A percentile compares a stretch with the other conserved stretches of the same genome.
These are phyloP conservation scores for Phyllosticta citriasiana DNA, from an alignment of 2,329 filamentous ascomycete species.

Conservation along the genomic window DNA sequence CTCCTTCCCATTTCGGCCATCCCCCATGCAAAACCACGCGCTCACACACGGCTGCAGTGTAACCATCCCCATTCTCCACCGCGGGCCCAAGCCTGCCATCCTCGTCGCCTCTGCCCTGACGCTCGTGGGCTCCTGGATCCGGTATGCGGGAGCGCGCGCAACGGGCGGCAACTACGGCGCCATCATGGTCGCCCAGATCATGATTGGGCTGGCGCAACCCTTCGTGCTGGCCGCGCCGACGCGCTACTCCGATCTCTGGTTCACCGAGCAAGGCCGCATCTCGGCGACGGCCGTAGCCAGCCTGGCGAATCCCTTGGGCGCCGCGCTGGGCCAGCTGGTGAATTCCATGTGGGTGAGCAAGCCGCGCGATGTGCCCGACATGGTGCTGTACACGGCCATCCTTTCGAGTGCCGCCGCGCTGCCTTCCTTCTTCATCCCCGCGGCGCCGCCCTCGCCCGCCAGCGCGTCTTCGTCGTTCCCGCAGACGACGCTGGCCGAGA, in stretches of 20 bases:
- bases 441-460: conserved; percentile 56
- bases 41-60: conserved; percentile 22
- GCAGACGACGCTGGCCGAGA: conserved; percentile 42
- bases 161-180: conserved; percentile 58
- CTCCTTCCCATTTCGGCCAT: not conserved
- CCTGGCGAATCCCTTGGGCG: conserved; percentile 82
- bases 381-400: conserved; percentile 77
- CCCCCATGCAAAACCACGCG: not conserved
- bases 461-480: conserved; percentile 54
- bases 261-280: conserved; percentile 72
- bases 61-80: conserved; percentile 68
- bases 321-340: conserved; percentile 72
- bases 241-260: conserved; percentile 90
- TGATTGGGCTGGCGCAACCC: conserved; percentile 82
- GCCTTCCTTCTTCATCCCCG: conserved; percentile 74
- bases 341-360: conserved; percentile 64
- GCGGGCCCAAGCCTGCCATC: conserved; percentile 64
- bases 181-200: conserved; percentile 83
- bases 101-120: conserved; percentile 62
- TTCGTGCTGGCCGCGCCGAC: conserved; percentile 87
- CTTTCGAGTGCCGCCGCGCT: conserved; percentile 61
- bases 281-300: conserved; percentile 78
- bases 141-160: conserved; percentile 59
- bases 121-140: conserved; percentile 82
- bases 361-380: conserved; percentile 58